Evolutionary conservation across 225 moss, liverwort and hornwort genomes (phyloP).

Genomic region (Marchantia polymorpha): DNA sequence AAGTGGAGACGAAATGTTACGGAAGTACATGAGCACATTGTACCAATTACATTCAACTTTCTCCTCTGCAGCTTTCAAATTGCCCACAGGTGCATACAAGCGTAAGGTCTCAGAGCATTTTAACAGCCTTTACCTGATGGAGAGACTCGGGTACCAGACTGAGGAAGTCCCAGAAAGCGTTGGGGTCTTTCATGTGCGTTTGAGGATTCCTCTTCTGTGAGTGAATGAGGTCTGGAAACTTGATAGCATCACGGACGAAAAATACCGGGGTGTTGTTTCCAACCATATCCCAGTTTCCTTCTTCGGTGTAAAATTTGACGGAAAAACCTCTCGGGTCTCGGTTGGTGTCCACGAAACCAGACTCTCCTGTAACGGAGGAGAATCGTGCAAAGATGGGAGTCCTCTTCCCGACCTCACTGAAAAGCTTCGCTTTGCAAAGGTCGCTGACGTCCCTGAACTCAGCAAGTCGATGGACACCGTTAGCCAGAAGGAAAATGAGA

Average conservation of each 20-base stretch:
- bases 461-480: too few relatives aligned
- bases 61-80: too few relatives aligned
- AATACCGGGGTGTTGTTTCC: constrained; percentile 89
- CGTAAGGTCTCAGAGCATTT: too few relatives aligned
- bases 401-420: constrained; percentile 72
- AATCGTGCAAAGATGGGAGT: constrained; percentile 69
- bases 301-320: constrained; percentile 80
- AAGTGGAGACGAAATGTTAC: background rate
- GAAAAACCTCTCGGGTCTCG: constrained; percentile 77
- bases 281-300: constrained; percentile 93
- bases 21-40: too few relatives aligned
- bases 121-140: constrained; percentile 54
- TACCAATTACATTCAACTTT: too few relatives aligned
- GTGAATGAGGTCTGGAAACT: constrained; percentile 88
- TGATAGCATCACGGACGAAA: constrained; percentile 74
- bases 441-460: constrained; percentile 58
- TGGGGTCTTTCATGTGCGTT: constrained; percentile 86
- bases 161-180: constrained; percentile 83
- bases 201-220: constrained; percentile 87
- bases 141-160: constrained; percentile 82
- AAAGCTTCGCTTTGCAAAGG: constrained; percentile 53
- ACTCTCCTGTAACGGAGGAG: constrained; percentile 72
- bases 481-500: too few relatives aligned
- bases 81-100: too few relatives aligned
- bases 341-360: constrained; percentile 60